Evolutionary conservation across 129 eudicot genomes (phyloP).

Genomic region (Sambucus nigra): DNA sequence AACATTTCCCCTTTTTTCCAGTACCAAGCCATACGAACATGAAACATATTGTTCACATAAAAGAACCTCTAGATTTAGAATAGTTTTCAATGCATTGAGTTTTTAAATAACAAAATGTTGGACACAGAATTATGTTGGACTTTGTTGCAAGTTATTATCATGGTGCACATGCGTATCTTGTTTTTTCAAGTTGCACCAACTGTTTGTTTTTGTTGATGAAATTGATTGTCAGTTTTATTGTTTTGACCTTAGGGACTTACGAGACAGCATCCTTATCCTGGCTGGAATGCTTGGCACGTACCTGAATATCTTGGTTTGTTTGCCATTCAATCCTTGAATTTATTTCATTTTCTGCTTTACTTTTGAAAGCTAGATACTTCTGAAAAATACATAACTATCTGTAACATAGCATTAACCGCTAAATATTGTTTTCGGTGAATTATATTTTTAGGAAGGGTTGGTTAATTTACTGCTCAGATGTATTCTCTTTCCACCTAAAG

Average conservation of each 20-base stretch:
- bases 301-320: slow-evolving; percentile 80
- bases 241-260: slow-evolving; percentile 47
- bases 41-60: too few species aligned
- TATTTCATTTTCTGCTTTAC: not conserved
- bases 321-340: slow-evolving; percentile 9
- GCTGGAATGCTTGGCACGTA: slow-evolving; percentile 83
- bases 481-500: not conserved
- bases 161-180: not conserved
- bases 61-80: too few species aligned
- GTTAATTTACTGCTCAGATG: not conserved
- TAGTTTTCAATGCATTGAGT: too few species aligned
- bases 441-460: not conserved
- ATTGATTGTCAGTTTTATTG: slow-evolving; percentile 7
- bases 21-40: too few species aligned
- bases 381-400: not conserved
- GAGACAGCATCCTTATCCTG: slow-evolving; percentile 61
- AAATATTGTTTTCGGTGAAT: not conserved
- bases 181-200: not conserved
- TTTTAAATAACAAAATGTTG: too few species aligned
- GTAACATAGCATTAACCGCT: not conserved
- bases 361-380: not conserved
- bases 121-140: not conserved
- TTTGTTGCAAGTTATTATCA: not conserved
- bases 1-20: too few species aligned
- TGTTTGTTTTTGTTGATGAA: not conserved